Evolutionary conservation across 768 basidiomycete species (phyloP), one percentile per base, ranked within the genome.

Genomic region (Tylopilus sp.): DNA sequence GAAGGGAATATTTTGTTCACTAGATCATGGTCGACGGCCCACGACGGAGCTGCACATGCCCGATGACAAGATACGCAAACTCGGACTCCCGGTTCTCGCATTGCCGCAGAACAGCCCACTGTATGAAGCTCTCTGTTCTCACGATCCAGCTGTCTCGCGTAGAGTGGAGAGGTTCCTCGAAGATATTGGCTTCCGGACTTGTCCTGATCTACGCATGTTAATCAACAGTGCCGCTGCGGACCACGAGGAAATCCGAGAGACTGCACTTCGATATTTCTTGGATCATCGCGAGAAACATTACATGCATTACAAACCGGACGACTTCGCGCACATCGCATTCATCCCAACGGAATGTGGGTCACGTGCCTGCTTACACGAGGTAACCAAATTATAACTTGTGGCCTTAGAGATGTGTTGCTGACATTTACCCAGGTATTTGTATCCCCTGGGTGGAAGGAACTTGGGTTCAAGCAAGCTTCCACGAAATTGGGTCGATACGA

Each of bases 51-150:
- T 98, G 10, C 95, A 94, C 63, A 89, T 95, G 59, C 95, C 95
- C 1, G 57, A 79, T 0, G 82, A 83, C 26, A 71, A 75, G 2
- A 77, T 92, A 50, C 77, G 87, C 20, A 72, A 78, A 39, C 72
- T 98, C 7, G 79, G 79, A 12, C 70, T 98, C n/a, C 93, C 94
- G 4, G 63, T 94, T 6, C 76, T 98, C 28, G 87, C 48, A 21
- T 51, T 60, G 13, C 53, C 48, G 17, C 28, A 8, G 13, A 38
- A 39, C 3, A 8, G 23, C n/a, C 6, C 39, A 17, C 10, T 31
- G 22, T 36, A 6, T 25, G 3, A 2, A 35, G 35, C 1, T 15
- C 42, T 10, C 48, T 40, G 10, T 10, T 28, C 26, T 28, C 26
- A 1, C n/a, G n/a, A n/a, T n/a, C n/a, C n/a, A n/a, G n/a, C n/a